Base-by-base conservation (phyloP, 441 rosid genomes). In the Populus tomentosa region DNA sequence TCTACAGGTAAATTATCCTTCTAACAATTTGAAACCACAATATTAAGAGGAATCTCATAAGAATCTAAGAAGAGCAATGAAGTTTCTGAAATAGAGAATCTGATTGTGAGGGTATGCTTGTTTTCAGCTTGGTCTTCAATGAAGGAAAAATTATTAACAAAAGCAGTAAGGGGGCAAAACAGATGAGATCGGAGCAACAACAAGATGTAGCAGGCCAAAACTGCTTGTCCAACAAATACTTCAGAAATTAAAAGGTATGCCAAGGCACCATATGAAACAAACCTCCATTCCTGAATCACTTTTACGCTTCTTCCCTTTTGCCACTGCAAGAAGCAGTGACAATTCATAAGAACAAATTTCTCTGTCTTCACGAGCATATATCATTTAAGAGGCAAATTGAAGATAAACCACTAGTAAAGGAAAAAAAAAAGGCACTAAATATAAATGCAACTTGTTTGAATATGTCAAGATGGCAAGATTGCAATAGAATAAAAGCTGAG, bases 301-400 rank as follows among this genome's bases (percentile, higher is more conserved):
- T 89, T 92, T 96, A 79, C 98, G 92, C 88, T 91, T 96, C 90
- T 90, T 92, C 77, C 94, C 97, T 84, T 87, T 92, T 13, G 88
- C 73, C 74, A 76, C 98, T 94, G 94, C 87, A 88, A 85, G 68
- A 83, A 75, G 81, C 63, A 83, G 36, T 46, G 61, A 73, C 66
- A 69, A 40, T 73, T 66, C 65, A 70, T 71, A 36, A 70, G 74
- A 69, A 20, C 38, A 71, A 67, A 62, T 66, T 23, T 30, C 70
- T 30, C 64, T 30, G 11, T 59, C 32, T 35, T 30, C 6, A 36
- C 21, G 33, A 71, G 67, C 62, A 36, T 53, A 33, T 66, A 66
- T 68, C 26, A 33, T 72, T 42, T 21, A 53, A 71, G 20, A 63
- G 21, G 50, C 14, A 21, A 14, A 35, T 24, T 36, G 64, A 69